Percentiles rank a stretch among this genome's conserved stretches.
Evolutionary conservation across 208 protist species (phyloP).

Genomic region (Entamoeba invadens): DNA sequence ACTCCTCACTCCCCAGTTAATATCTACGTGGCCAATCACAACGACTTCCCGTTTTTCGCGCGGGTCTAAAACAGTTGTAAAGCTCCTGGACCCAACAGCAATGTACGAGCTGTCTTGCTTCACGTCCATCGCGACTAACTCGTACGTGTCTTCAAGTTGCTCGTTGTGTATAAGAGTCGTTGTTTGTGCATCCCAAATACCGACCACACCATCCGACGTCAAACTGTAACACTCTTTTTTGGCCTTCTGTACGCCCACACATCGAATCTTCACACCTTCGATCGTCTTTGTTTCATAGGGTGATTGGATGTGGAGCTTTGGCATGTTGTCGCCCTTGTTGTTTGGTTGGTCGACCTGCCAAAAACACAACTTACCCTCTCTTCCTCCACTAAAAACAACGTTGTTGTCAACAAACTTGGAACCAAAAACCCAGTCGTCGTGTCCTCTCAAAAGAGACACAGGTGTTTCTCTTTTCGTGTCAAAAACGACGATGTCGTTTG

Average conservation of each 20-base stretch:
- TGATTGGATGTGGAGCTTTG: neutral
- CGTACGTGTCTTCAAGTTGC: neutral
- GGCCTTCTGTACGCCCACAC: neutral
- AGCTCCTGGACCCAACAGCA: neutral
- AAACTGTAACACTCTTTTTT: neutral
- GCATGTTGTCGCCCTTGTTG: neutral
- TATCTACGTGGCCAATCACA: neutral
- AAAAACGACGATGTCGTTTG: neutral
- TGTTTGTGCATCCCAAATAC: neutral
- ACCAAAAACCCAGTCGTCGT: neutral
- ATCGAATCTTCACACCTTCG: neutral
- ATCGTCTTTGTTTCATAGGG: neutral
- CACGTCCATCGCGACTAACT: neutral
- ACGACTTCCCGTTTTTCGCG: neutral
- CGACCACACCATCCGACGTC: neutral
- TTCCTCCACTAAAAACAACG: neutral
- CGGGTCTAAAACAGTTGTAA: neutral
- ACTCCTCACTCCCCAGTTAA: neutral
- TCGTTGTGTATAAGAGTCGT: neutral
- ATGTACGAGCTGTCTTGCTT: neutral
- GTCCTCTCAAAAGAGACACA: neutral
- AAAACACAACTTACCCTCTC: neutral
- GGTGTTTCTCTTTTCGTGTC: neutral
- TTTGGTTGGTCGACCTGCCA: neutral
- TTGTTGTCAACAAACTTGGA: neutral